A percentile compares a stretch with the other conserved stretches of the same genome.
These are phyloP conservation scores for Calvatia gigantea DNA, from an alignment of 768 basidiomycete genomes.

Conservation along the genomic window DNA sequence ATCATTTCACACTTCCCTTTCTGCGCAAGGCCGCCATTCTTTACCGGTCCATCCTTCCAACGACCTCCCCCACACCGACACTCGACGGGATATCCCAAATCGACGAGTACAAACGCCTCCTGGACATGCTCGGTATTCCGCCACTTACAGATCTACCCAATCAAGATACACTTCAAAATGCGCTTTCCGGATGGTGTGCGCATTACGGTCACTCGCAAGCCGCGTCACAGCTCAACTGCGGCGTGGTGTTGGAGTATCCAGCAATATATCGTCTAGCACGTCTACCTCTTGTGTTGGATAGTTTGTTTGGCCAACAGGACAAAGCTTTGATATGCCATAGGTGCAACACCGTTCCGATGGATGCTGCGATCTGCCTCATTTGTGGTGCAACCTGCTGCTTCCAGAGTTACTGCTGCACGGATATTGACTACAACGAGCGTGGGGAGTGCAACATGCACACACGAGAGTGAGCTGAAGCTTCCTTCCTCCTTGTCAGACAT, in stretches of 20 bases:
- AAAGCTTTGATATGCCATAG: constrained; percentile 69
- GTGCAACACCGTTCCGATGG: constrained; percentile 76
- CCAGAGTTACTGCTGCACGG: constrained; percentile 89
- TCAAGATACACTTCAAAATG: constrained; percentile 85
- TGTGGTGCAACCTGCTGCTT: constrained; percentile 88
- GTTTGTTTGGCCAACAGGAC: constrained; percentile 72
- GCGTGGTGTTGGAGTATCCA: constrained; percentile 80
- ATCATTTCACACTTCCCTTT: constrained; percentile 88
- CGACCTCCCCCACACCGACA: constrained; percentile 53
- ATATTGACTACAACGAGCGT: constrained; percentile 54
- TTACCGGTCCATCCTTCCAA: constrained; percentile 69
- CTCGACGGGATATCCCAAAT: constrained; percentile 31
- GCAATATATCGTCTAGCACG: constrained; percentile 77
- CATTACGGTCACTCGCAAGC: constrained; percentile 84
- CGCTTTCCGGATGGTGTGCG: constrained; percentile 86
- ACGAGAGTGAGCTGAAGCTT: constrained; percentile 66
- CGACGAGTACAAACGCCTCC: constrained; percentile 77
- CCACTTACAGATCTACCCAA: constrained; percentile 73
- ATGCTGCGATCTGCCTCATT: constrained; percentile 88
- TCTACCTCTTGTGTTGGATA: constrained; percentile 80
- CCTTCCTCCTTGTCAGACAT: neutral
- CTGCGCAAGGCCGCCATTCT: constrained; percentile 85
- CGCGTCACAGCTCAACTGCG: constrained; percentile 74
- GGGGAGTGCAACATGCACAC: constrained; percentile 98
- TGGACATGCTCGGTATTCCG: constrained; percentile 75